Conservation (phyloP, 352 stramenopile species). For the Phytophthora brassicae region DNA sequence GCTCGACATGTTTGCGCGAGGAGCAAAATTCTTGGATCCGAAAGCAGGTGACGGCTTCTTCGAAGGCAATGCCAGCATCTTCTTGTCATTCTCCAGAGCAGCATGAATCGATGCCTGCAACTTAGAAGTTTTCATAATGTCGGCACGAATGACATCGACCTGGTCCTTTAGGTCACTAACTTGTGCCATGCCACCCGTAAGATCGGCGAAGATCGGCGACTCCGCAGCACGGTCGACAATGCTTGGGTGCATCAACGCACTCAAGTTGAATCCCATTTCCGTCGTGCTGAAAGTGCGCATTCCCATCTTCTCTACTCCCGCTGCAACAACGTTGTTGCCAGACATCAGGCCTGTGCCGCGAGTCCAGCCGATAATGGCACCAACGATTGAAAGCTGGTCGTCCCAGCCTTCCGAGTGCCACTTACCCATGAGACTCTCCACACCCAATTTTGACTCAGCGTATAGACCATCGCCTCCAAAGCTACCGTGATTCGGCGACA, state of each 20-base stretch:
- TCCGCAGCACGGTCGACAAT: slow-evolving; percentile 77
- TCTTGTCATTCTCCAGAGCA: slow-evolving; percentile 46
- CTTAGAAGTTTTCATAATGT: slow-evolving; percentile 63
- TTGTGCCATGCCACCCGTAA: slow-evolving; percentile 80
- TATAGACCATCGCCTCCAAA: slow-evolving; percentile 89
- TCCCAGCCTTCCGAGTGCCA: slow-evolving; percentile 87
- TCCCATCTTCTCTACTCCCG: slow-evolving; percentile 77
- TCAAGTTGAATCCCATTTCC: slow-evolving; percentile 91
- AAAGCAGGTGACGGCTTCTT: slow-evolving; percentile 15
- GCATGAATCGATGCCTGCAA: slow-evolving; percentile 47
- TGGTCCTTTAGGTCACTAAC: slow-evolving; percentile 74
- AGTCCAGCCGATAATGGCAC: slow-evolving; percentile 88
- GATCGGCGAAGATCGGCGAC: slow-evolving; percentile 73
- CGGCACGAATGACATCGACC: slow-evolving; percentile 51
- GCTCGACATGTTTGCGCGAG: slow-evolving; percentile 67
- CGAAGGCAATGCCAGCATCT: slow-evolving; percentile 26
- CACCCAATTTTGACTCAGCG: slow-evolving; percentile 86
- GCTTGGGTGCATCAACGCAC: slow-evolving; percentile 75
- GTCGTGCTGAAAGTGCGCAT: slow-evolving; percentile 85
- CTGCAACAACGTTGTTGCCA: slow-evolving; percentile 87
- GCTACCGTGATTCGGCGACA: slow-evolving; percentile 87
- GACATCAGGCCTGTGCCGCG: slow-evolving; percentile 87
- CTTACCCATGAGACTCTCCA: slow-evolving; percentile 87
- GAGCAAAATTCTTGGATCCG: slow-evolving; percentile 34
- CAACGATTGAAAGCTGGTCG: slow-evolving; percentile 82